Evolutionary conservation across 2,329 filamentous ascomycete species (phyloP).

Genomic region (Ambrosiella beaveri): DNA sequence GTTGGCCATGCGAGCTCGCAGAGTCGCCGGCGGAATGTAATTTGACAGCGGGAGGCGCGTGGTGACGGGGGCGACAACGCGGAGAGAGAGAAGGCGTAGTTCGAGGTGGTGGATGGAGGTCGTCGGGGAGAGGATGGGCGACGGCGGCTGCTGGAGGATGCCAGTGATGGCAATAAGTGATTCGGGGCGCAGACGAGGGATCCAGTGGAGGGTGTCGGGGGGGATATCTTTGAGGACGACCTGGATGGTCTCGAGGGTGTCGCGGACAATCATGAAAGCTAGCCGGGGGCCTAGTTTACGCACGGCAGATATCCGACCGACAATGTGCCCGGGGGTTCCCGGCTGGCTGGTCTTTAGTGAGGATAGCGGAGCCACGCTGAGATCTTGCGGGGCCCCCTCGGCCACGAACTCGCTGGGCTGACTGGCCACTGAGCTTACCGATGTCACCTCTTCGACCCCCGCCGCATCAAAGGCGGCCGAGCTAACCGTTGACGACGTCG

Average conservation of each 20-base stretch:
- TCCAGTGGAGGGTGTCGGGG: slow-evolving; percentile 67
- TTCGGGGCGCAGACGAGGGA: slow-evolving; percentile 64
- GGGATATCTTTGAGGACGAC: slow-evolving; percentile 41
- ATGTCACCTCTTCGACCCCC: background rate
- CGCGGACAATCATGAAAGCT: slow-evolving; percentile 72
- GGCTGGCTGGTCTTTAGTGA: background rate
- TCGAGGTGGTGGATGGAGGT: slow-evolving; percentile 55
- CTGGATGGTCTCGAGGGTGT: slow-evolving; percentile 69
- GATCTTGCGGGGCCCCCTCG: background rate
- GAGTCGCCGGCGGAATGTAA: slow-evolving; percentile 24
- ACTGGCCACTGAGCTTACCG: background rate
- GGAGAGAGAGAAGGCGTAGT: slow-evolving; percentile 43
- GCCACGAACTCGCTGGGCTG: background rate
- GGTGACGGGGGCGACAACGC: slow-evolving; percentile 33
- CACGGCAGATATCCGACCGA: slow-evolving; percentile 48
- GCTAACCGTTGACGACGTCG: background rate
- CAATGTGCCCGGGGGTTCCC: background rate
- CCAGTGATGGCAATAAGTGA: slow-evolving; percentile 64
- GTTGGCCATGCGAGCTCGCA: slow-evolving; percentile 55
- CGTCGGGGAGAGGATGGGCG: slow-evolving; percentile 52
- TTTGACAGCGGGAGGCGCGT: slow-evolving; percentile 31
- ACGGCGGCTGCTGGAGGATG: slow-evolving; percentile 52
- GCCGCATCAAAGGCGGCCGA: background rate
- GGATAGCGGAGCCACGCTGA: background rate
- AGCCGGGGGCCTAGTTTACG: slow-evolving; percentile 67